These are phyloP conservation scores for Hanseniaspora singularis DNA, from an alignment of 805 yeast genomes.

Conservation along the genomic window DNA sequence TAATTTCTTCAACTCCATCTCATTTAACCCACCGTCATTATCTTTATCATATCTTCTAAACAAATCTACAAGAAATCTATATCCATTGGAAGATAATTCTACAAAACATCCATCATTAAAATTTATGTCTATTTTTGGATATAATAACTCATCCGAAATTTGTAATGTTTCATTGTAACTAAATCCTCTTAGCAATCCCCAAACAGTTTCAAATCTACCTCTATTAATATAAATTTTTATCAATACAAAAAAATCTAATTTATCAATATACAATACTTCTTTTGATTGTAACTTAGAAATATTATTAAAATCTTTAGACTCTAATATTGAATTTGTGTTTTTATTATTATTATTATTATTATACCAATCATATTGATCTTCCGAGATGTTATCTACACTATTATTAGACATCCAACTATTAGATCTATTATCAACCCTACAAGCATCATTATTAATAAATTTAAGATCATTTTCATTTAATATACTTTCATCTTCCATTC, in stretches of 20 bases:
- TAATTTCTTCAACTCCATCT: conserved; percentile 51
- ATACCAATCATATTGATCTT: no score
- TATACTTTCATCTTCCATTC: conserved; percentile 20
- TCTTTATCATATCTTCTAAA: conserved; percentile 83
- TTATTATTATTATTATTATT: no score
- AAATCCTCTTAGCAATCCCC: conserved; percentile 85
- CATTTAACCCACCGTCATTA: conserved; percentile 89
- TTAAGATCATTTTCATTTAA: conserved; percentile 29
- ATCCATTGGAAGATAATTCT: conserved; percentile 85
- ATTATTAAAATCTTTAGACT: no score
- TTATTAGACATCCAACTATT: no score
- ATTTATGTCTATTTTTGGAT: conserved; percentile 67
- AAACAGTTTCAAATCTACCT: conserved; percentile 91
- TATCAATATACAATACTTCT: no score
- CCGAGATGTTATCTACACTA: no score
- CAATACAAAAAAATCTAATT: conserved; percentile 62
- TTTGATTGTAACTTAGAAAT: no score
- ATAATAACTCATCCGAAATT: conserved; percentile 63
- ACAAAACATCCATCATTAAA: conserved; percentile 51
- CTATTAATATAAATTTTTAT: conserved; percentile 76
- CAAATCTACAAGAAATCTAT: conserved; percentile 79
- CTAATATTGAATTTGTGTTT: no score
- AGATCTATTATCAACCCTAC: no score
- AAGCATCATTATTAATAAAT: not conserved
- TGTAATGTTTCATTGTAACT: conserved; percentile 88